Conservation (phyloP, 305 asterid genomes). For the Fraxinus platypoda region DNA sequence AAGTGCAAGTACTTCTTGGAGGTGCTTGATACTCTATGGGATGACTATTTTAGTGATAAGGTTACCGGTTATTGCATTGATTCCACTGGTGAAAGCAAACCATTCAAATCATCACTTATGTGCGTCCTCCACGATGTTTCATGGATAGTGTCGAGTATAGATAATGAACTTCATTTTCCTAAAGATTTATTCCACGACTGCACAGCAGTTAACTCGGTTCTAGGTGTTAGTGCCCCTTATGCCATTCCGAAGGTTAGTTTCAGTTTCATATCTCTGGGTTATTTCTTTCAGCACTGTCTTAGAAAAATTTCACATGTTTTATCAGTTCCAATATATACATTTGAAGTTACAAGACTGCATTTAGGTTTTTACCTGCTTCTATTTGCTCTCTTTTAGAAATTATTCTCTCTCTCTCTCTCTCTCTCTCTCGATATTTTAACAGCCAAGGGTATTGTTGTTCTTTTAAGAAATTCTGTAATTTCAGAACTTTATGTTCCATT, state of each 20-base stretch:
- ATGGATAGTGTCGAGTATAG: slow-evolving; percentile 67
- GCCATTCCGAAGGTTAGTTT: slow-evolving; percentile 66
- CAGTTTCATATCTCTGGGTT: neutral
- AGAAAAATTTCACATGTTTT: slow-evolving; percentile 5
- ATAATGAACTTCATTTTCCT: slow-evolving; percentile 59
- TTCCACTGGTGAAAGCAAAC: slow-evolving; percentile 49
- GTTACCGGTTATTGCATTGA: slow-evolving; percentile 46
- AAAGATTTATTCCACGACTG: slow-evolving; percentile 82
- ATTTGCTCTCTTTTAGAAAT: neutral
- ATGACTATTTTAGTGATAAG: slow-evolving; percentile 67
- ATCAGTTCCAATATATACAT: slow-evolving; percentile 21
- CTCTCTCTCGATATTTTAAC: neutral
- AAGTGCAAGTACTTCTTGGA: slow-evolving; percentile 74
- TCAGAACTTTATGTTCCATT: neutral
- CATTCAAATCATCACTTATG: slow-evolving; percentile 53
- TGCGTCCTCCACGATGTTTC: slow-evolving; percentile 53
- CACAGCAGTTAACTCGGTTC: slow-evolving; percentile 60
- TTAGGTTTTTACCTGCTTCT: slow-evolving; percentile 7
- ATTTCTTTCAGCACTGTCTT: slow-evolving; percentile 4
- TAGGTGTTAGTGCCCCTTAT: slow-evolving; percentile 72
- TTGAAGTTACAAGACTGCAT: slow-evolving; percentile 6
- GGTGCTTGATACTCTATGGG: slow-evolving; percentile 86
- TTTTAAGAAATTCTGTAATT: neutral
- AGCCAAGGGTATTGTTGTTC: neutral
- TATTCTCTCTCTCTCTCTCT: neutral